These are phyloP conservation scores for Russula compacta DNA, from an alignment of 768 basidiomycete species.

Conservation along the genomic window DNA sequence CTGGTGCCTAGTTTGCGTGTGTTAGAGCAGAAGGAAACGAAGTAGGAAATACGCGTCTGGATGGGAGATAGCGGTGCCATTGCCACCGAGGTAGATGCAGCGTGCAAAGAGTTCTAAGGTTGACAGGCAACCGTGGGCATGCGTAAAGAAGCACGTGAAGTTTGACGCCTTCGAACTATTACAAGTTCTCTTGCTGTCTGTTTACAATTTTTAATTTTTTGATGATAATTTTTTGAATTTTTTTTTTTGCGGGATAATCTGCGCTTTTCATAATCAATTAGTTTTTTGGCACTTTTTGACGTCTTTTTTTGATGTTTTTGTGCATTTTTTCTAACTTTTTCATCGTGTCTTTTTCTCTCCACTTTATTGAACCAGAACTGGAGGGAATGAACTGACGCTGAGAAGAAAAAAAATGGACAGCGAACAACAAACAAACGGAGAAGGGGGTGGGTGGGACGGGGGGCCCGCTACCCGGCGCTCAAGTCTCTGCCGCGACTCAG, in stretches of 20 bases:
- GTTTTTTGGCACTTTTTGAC: background rate
- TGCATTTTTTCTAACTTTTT: background rate
- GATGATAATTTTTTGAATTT: background rate
- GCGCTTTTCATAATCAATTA: background rate
- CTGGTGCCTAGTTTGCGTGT: too few relatives aligned
- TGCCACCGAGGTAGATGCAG: background rate
- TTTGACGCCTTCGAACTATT: background rate
- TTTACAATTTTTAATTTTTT: too few relatives aligned
- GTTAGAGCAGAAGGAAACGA: too few relatives aligned
- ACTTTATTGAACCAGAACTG: background rate
- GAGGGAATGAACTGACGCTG: background rate
- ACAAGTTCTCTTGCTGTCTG: background rate
- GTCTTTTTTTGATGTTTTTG: background rate
- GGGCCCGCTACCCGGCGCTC: background rate
- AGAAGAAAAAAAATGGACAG: background rate
- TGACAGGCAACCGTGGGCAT: background rate
- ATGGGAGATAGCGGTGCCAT: background rate
- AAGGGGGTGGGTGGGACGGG: background rate
- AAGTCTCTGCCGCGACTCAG: conserved; percentile 11
- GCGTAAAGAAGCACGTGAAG: background rate
- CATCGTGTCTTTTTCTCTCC: background rate
- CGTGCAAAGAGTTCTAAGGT: background rate
- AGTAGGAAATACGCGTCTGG: background rate
- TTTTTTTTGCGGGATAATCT: background rate
- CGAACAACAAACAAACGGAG: background rate